Evolutionary conservation across 2,329 filamentous ascomycete genomes (phyloP).

Genomic region (Falciphora oryzae): DNA sequence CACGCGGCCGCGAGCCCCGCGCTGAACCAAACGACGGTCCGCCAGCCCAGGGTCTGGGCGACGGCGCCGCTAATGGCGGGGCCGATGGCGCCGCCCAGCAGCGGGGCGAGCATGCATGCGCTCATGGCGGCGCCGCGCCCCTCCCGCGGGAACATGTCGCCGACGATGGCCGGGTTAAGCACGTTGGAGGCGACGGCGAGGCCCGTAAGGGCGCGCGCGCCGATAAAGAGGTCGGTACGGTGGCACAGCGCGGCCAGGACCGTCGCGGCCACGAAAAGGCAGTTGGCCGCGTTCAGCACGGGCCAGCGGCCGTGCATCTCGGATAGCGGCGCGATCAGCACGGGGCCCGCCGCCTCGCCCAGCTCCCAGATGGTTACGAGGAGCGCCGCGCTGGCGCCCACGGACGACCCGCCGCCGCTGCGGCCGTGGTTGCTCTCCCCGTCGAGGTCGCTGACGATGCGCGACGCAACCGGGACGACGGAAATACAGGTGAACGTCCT

Average conservation of each 20-base stretch:
- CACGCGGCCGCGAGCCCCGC: constrained; percentile 18
- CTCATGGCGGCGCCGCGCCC: constrained; percentile 50
- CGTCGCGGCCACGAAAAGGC: constrained; percentile 44
- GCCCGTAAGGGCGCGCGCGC: constrained; percentile 62
- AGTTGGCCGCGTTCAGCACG: constrained; percentile 48
- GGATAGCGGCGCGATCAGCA: constrained; percentile 56
- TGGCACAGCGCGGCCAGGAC: constrained; percentile 22
- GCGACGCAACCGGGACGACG: constrained; percentile 46
- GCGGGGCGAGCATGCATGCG: constrained; percentile 21
- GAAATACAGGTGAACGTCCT: constrained; percentile 54
- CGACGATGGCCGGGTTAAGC: constrained; percentile 58
- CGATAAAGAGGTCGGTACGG: constrained; percentile 54
- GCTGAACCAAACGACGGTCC: constrained; percentile 28
- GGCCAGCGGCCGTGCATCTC: constrained; percentile 53
- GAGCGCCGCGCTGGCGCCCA: constrained; percentile 44
- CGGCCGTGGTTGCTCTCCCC: constrained; percentile 19
- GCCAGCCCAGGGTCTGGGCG: constrained; percentile 26
- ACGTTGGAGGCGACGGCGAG: constrained; percentile 57
- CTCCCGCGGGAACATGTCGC: constrained; percentile 53
- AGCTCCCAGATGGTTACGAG: constrained; percentile 68
- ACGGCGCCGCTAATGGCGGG: constrained; percentile 28
- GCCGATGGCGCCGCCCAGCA: constrained; percentile 26
- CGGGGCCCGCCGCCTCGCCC: constrained; percentile 55
- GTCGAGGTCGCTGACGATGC: constrained; percentile 43
- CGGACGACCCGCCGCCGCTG: constrained; percentile 27